phyloP scores from a whole-genome alignment of 768 basidiomycete species.

The Suillus variegatus region DNA sequence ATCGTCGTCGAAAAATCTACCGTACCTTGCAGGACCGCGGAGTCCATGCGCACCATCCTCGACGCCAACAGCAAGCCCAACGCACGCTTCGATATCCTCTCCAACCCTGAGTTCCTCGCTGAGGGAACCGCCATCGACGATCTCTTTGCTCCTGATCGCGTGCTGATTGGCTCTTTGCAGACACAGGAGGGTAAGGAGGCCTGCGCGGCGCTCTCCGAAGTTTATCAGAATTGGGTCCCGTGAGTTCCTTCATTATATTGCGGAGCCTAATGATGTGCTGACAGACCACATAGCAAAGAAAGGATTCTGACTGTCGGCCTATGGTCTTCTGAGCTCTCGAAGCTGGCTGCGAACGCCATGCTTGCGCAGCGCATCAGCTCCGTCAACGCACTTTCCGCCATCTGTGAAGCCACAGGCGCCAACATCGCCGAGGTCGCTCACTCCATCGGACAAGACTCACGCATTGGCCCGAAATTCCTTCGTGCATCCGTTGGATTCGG shows the following conservation, averaged over 20 bases:
- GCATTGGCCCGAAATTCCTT: slow-evolving; percentile 94
- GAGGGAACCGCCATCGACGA: slow-evolving; percentile 96
- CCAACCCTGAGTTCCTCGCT: slow-evolving; percentile 98
- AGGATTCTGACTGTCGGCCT: slow-evolving; percentile 92
- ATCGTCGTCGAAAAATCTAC: slow-evolving; percentile 99
- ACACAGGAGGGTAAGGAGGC: slow-evolving; percentile 84
- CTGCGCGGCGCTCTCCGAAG: slow-evolving; percentile 68
- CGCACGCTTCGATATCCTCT: slow-evolving; percentile 94
- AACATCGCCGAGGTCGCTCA: slow-evolving; percentile 97
- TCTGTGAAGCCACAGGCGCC: slow-evolving; percentile 98
- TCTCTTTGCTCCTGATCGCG: slow-evolving; percentile 88
- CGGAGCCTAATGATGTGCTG: slow-evolving; percentile 10
- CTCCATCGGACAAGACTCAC: slow-evolving; percentile 91
- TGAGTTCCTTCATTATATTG: slow-evolving; percentile 41
- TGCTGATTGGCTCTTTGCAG: slow-evolving; percentile 95
- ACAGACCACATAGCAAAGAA: slow-evolving; percentile 48
- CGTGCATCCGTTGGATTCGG: slow-evolving; percentile 96
- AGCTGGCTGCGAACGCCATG: slow-evolving; percentile 99
- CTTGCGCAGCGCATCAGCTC: slow-evolving; percentile 99
- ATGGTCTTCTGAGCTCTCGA: slow-evolving; percentile 98
- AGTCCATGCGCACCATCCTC: slow-evolving; percentile 99
- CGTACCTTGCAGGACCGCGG: slow-evolving; percentile 97
- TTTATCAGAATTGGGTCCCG: slow-evolving; percentile 98
- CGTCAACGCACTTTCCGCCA: slow-evolving; percentile 96
- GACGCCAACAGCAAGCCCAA: slow-evolving; percentile 96